Evolutionary conservation across 345 rosid genomes (phyloP), one percentile per base, ranked within the genome.

Genomic region (Clarkia xantiana): DNA sequence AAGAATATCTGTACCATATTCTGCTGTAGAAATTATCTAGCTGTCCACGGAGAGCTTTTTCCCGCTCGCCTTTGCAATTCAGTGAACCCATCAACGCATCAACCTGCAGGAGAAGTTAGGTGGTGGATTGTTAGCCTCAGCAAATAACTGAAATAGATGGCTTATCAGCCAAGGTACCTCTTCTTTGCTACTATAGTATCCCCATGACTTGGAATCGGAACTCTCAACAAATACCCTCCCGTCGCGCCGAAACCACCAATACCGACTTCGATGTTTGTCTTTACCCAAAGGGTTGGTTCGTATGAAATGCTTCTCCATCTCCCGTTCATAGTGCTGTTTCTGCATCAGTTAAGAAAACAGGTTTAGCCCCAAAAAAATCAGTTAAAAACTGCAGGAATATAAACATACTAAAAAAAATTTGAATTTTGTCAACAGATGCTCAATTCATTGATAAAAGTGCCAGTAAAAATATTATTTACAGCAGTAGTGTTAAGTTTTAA

Each of bases 221-320:
- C 83, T 73, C 76, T 91, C 98, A 54, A 91, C 67, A 71, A 91
- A 91, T 62, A 91, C 74, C 75, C 94, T 86, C 55, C 94, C 93
- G 70, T 84, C 93, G 49, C 78, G 80, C 52, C 71, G 78, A 73
- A 86, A 81, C 96, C 98, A 91, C 96, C 96, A 91, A 62, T 91
- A 91, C 76, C 81, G 76, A 62, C 74, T 80, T 56, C 80, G 79
- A 51, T 84, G 55, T 62, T 81, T 69, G 64, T 91, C 98, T 71
- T 80, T 91, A 63, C 96, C 98, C 61, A 91, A 59, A 3, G 90
- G 52, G 56, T 67, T 77, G 38, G 87, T 71, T 6, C 90, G 73
- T 42, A 91, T 51, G 29, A 74, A 69, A 58, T 70, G 66, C 68
- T 86, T 91, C 73, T 91, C 98, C 71, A 91, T 76, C 77, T 86